A percentile compares a stretch with the other conserved stretches of the same genome.
These are phyloP conservation scores for Piper longum DNA, from an alignment of 164 flowering plant genomes.

Conservation along the genomic window DNA sequence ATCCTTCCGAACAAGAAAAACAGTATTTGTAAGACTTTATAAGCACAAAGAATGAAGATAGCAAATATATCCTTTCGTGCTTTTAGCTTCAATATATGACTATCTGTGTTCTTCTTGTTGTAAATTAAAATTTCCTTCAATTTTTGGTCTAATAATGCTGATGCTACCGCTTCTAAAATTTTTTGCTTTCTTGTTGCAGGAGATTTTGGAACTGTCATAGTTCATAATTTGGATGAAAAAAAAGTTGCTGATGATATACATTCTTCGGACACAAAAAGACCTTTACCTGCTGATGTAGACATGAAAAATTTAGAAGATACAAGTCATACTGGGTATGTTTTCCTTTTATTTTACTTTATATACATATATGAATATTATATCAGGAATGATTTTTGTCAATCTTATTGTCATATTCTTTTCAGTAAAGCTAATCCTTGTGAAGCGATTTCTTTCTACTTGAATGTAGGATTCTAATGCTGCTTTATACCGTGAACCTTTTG, in stretches of 20 bases:
- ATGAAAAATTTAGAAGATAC: neutral
- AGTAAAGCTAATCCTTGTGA: no score
- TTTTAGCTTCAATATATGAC: no score
- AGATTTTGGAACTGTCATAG: conserved; percentile 72
- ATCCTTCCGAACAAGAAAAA: no score
- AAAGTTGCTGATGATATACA: conserved; percentile 14
- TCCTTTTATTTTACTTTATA: neutral
- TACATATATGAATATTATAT: no score
- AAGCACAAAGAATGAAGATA: no score
- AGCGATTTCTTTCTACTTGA: no score
- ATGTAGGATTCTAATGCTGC: no score
- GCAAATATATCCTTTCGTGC: no score
- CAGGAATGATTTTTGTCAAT: neutral
- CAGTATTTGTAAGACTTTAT: no score
- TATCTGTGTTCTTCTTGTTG: no score
- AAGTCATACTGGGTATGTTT: neutral
- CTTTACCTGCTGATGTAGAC: conserved; percentile 2
- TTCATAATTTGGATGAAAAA: conserved; percentile 40
- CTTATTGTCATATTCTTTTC: neutral
- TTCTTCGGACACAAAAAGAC: conserved; percentile 11
- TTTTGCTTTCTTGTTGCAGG: conserved; percentile 22
- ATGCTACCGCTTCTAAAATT: neutral
- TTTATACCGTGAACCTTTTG: no score
- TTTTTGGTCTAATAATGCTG: neutral
- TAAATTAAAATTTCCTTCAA: no score